These are phyloP conservation scores for Avena atlantica DNA, from an alignment of 176 grass and related monocot genomes.

Conservation along the genomic window DNA sequence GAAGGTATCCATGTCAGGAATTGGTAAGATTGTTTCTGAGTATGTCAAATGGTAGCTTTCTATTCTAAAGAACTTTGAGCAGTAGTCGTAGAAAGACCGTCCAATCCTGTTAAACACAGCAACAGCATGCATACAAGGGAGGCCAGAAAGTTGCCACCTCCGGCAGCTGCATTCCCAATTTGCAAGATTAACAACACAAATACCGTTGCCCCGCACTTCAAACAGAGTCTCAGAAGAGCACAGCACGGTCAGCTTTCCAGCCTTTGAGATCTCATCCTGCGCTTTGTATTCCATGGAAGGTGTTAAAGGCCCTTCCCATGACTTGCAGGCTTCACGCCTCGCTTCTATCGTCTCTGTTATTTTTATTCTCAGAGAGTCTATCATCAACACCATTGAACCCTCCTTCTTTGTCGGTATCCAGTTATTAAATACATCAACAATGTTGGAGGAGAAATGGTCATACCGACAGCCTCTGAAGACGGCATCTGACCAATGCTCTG, in stretches of 20 bases:
- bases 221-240: slow-evolving; percentile 96
- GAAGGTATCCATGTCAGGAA: slow-evolving; percentile 85
- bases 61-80: slow-evolving; percentile 72
- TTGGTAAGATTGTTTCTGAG: slow-evolving; percentile 68
- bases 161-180: slow-evolving; percentile 92
- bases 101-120: slow-evolving; percentile 80
- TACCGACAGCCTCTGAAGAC: slow-evolving; percentile 88
- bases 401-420: slow-evolving; percentile 96
- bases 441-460: slow-evolving; percentile 91
- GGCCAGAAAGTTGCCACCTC: slow-evolving; percentile 90
- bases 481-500: slow-evolving; percentile 95
- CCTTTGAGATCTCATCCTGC: slow-evolving; percentile 70
- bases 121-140: slow-evolving; percentile 91
- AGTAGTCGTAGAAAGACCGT: slow-evolving; percentile 77
- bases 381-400: slow-evolving; percentile 76
- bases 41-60: slow-evolving; percentile 84
- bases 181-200: slow-evolving; percentile 85
- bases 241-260: slow-evolving; percentile 75
- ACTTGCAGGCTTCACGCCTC: slow-evolving; percentile 68
- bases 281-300: slow-evolving; percentile 88
- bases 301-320: slow-evolving; percentile 73
- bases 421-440: slow-evolving; percentile 89
- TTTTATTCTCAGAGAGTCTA: slow-evolving; percentile 78
- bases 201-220: slow-evolving; percentile 87
- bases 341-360: slow-evolving; percentile 75